phyloP scores from a whole-genome alignment of 1,139 yeast genomes.

The Yamadazyma diddensiae region DNA sequence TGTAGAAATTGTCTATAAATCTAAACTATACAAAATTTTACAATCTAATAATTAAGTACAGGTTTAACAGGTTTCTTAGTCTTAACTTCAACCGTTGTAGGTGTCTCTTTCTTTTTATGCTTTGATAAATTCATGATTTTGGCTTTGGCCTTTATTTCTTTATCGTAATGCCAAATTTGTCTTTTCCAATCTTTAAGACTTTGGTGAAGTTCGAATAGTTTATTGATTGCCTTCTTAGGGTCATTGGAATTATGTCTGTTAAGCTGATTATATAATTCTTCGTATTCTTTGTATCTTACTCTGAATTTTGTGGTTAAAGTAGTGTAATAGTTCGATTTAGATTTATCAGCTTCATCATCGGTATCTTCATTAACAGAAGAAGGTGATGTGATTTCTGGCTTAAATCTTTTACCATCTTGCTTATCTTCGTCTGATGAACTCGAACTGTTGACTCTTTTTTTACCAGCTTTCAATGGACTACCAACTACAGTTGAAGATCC shows the following conservation, averaged over 20 bases:
- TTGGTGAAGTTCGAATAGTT: slow-evolving; percentile 35
- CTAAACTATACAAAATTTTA: background rate
- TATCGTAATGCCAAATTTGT: slow-evolving; percentile 35
- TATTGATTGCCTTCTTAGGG: slow-evolving; percentile 22
- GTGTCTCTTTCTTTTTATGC: slow-evolving; percentile 24
- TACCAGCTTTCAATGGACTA: too few species aligned
- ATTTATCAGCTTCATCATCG: slow-evolving; percentile 13
- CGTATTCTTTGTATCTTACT: slow-evolving; percentile 38
- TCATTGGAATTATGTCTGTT: slow-evolving; percentile 10
- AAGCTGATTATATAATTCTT: slow-evolving; percentile 26
- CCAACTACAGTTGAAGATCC: background rate
- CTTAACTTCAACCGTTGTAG: background rate
- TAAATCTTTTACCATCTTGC: slow-evolving; percentile 14
- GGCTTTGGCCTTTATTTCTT: slow-evolving; percentile 29
- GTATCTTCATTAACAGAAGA: slow-evolving; percentile 27
- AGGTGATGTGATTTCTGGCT: slow-evolving; percentile 26
- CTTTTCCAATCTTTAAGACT: slow-evolving; percentile 34
- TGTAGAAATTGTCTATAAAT: too few species aligned
- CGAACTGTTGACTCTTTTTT: too few species aligned
- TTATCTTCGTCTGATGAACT: slow-evolving; percentile 20
- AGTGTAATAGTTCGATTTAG: slow-evolving; percentile 18
- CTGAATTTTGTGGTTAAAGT: slow-evolving; percentile 37
- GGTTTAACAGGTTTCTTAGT: slow-evolving; percentile 5
- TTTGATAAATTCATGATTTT: slow-evolving; percentile 34
- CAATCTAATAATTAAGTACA: slow-evolving; percentile 9